Evolutionary conservation across 2,329 filamentous ascomycete species (phyloP).

Genomic region (Sporothrix pallida): DNA sequence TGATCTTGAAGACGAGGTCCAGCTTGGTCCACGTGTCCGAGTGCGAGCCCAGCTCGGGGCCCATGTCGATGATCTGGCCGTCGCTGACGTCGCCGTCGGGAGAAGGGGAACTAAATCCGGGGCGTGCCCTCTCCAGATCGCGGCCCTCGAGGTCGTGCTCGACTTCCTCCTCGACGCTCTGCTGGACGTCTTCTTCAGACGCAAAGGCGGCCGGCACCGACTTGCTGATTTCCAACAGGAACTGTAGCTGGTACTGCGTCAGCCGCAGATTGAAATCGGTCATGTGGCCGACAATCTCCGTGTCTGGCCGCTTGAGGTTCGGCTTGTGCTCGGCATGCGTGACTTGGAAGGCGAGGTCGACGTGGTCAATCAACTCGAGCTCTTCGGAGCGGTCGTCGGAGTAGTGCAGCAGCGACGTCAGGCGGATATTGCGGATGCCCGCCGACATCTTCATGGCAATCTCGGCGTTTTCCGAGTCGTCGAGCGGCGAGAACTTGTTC

Average conservation of each 20-base stretch:
- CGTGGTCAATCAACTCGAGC: slow-evolving; percentile 94
- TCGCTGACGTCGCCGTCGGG: slow-evolving; percentile 37
- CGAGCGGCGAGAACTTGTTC: slow-evolving; percentile 86
- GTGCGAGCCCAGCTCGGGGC: slow-evolving; percentile 72
- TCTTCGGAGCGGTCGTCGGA: slow-evolving; percentile 74
- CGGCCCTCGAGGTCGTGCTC: slow-evolving; percentile 72
- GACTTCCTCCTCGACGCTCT: slow-evolving; percentile 70
- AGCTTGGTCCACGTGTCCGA: slow-evolving; percentile 87
- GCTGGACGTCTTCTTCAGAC: slow-evolving; percentile 60
- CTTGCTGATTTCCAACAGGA: slow-evolving; percentile 83
- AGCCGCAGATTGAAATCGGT: slow-evolving; percentile 90
- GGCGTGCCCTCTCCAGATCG: slow-evolving; percentile 57
- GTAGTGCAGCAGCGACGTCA: slow-evolving; percentile 91
- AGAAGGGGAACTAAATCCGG: slow-evolving; percentile 42
- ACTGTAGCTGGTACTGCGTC: slow-evolving; percentile 89
- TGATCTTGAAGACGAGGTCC: slow-evolving; percentile 87
- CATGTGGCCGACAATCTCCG: slow-evolving; percentile 89
- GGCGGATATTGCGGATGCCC: slow-evolving; percentile 87
- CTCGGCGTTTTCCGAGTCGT: slow-evolving; percentile 73
- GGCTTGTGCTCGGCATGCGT: slow-evolving; percentile 86
- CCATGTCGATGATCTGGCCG: slow-evolving; percentile 58
- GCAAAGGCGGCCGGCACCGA: slow-evolving; percentile 88
- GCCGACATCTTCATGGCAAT: slow-evolving; percentile 88
- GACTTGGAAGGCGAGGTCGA: slow-evolving; percentile 91
- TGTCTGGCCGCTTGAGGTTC: slow-evolving; percentile 80